These are phyloP conservation scores for Entophlyctis luteolus DNA, from an alignment of 192 early-diverging fungal species.

Conservation along the genomic window DNA sequence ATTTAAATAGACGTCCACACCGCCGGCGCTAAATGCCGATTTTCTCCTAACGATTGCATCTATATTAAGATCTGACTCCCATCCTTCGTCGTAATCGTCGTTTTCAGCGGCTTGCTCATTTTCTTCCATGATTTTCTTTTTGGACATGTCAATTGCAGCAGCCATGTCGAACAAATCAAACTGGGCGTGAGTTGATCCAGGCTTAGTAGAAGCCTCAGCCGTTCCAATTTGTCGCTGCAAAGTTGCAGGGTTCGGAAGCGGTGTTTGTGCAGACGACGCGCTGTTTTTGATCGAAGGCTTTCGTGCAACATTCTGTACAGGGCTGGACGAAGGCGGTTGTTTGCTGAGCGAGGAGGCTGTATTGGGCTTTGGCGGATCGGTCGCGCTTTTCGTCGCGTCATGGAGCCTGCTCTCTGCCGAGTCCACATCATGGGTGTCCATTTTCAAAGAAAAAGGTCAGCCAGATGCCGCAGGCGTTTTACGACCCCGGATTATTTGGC, in stretches of 20 bases:
- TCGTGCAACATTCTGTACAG: no score
- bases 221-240: background rate
- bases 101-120: background rate
- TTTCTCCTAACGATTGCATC: slow-evolving; percentile 29
- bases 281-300: background rate
- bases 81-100: slow-evolving; percentile 9
- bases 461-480: background rate
- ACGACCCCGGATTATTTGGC: background rate
- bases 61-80: slow-evolving; percentile 10
- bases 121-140: background rate
- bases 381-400: background rate
- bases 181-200: no score
- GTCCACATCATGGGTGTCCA: background rate
- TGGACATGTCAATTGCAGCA: background rate
- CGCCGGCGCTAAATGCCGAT: slow-evolving; percentile 4
- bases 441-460: background rate
- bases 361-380: background rate
- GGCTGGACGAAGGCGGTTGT: no score
- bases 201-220: no score
- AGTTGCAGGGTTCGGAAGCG: background rate
- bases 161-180: background rate
- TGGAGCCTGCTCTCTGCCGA: background rate
- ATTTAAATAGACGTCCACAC: slow-evolving; percentile 34
- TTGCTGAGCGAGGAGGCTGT: background rate
- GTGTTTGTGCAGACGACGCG: background rate